phyloP scores from a whole-genome alignment of 2,329 filamentous ascomycete species.

The Penicillium sp. region DNA sequence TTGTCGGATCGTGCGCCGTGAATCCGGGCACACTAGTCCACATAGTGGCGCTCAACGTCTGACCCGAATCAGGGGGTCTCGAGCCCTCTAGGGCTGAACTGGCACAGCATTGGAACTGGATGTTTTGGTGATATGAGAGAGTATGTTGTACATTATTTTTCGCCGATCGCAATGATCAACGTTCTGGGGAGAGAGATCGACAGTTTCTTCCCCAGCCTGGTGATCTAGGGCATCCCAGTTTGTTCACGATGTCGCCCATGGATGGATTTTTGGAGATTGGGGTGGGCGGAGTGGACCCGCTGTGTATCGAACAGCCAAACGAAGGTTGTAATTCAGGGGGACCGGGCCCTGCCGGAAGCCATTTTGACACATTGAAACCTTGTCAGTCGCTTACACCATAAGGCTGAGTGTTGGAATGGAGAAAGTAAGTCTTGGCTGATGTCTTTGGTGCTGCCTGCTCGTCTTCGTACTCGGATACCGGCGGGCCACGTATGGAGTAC shows the following conservation, averaged over 20 bases:
- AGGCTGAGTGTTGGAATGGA: background rate
- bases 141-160: no score
- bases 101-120: background rate
- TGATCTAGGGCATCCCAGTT: background rate
- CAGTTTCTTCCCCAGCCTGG: background rate
- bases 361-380: no score
- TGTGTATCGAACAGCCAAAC: background rate
- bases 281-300: background rate
- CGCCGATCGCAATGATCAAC: background rate
- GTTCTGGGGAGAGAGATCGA: background rate
- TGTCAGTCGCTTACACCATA: background rate
- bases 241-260: background rate
- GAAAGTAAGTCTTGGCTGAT: background rate
- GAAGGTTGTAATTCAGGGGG: background rate
- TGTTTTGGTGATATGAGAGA: background rate
- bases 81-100: background rate
- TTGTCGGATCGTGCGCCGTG: slow-evolving; percentile 3
- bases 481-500: background rate
- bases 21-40: slow-evolving; percentile 3
- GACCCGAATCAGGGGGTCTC: background rate
- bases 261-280: background rate
- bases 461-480: background rate
- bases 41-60: slow-evolving; percentile 1
- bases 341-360: background rate
- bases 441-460: background rate